Conservation (phyloP, 306 rosid species). For the Citrullus amarus region DNA sequence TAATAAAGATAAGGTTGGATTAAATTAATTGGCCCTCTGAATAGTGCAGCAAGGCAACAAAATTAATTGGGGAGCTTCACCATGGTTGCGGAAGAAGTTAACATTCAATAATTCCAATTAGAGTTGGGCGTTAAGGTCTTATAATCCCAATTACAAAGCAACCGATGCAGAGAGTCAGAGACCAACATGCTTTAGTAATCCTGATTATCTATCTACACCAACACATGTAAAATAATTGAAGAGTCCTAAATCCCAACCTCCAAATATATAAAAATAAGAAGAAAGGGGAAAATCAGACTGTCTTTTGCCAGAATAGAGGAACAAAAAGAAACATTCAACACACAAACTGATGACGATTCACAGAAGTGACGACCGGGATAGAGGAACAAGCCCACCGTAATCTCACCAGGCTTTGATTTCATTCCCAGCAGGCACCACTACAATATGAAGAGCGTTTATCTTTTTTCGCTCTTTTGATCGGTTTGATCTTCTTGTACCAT, state of each 20-base stretch:
- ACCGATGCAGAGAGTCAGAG: neutral
- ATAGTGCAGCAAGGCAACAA: neutral
- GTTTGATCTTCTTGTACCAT: neutral
- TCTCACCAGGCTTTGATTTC: neutral
- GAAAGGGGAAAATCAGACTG: neutral
- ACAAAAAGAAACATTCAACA: slow-evolving; percentile 11
- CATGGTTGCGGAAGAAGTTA: neutral
- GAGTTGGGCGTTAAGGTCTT: slow-evolving; percentile 6
- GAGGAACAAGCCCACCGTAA: slow-evolving; percentile 2
- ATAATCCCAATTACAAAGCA: slow-evolving; percentile 3
- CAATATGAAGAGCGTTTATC: neutral
- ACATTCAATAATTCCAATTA: slow-evolving; percentile 5
- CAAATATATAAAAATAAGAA: neutral
- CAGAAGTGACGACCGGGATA: neutral
- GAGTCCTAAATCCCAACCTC: slow-evolving; percentile 12
- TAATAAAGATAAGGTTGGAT: no score
- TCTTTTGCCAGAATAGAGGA: slow-evolving; percentile 10
- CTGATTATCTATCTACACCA: slow-evolving; percentile 26
- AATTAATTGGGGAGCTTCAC: neutral
- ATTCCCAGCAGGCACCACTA: slow-evolving; percentile 2
- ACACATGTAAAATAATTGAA: slow-evolving; percentile 8
- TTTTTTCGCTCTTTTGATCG: slow-evolving; percentile 10
- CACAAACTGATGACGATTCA: slow-evolving; percentile 6
- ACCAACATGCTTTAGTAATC: slow-evolving; percentile 7
- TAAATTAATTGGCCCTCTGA: no score